These are phyloP conservation scores for Gremmenia infestans DNA, from an alignment of 2,329 filamentous ascomycete species.

Conservation along the genomic window DNA sequence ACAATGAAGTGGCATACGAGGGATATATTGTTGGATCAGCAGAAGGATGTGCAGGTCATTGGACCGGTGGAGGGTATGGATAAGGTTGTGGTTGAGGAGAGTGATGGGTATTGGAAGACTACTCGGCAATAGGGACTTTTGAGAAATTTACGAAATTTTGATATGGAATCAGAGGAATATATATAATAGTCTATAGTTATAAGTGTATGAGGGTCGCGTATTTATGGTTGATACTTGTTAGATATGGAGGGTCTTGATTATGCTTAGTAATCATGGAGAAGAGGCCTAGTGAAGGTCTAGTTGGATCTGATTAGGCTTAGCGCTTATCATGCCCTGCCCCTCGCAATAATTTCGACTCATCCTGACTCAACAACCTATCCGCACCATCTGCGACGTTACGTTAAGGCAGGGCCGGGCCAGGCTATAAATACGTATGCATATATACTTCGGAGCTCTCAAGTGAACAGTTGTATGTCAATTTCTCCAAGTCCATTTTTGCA, in stretches of 20 bases:
- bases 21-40: constrained; percentile 41
- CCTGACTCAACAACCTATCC: background rate
- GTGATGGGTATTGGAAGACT: constrained; percentile 41
- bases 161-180: background rate
- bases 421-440: background rate
- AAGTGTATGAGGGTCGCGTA: too few species aligned
- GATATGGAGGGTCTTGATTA: too few species aligned
- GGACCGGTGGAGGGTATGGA: constrained; percentile 44
- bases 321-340: too few species aligned
- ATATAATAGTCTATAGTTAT: background rate
- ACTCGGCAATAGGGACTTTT: constrained; percentile 20
- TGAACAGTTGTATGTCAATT: background rate
- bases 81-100: constrained; percentile 40
- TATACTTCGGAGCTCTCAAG: background rate
- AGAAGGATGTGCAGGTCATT: constrained; percentile 45
- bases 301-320: too few species aligned
- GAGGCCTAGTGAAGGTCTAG: too few species aligned
- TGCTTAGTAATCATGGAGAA: too few species aligned
- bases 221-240: too few species aligned
- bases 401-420: too few species aligned
- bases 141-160: background rate
- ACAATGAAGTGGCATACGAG: constrained; percentile 46
- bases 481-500: background rate
- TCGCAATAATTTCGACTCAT: background rate
- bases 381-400: too few species aligned